A percentile compares a stretch with the other conserved stretches of the same genome.
These are phyloP conservation scores for Syncephalis fuscata DNA, from an alignment of 371 early-diverging fungal species.

Conservation along the genomic window DNA sequence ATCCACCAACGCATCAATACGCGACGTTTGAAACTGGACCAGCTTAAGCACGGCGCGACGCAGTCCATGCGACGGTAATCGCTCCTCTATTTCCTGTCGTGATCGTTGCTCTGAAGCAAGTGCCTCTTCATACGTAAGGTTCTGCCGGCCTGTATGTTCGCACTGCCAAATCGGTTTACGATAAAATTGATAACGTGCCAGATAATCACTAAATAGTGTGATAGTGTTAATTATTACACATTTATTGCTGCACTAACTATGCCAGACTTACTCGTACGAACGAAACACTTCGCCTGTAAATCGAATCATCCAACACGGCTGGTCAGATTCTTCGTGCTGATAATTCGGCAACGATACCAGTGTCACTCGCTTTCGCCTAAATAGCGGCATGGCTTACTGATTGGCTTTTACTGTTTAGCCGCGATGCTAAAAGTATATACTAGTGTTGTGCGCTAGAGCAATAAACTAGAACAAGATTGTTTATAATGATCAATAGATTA, in stretches of 20 bases:
- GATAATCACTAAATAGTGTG: conserved; percentile 4
- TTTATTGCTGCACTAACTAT: background rate
- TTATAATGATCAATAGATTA: no score
- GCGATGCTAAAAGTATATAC: no score
- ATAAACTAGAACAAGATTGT: no score
- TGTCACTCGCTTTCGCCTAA: no score
- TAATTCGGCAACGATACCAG: background rate
- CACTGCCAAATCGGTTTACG: conserved; percentile 2
- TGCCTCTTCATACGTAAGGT: conserved; percentile 3
- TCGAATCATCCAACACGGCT: conserved; percentile 1
- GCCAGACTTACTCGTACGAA: background rate
- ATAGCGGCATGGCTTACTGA: no score
- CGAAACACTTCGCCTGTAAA: background rate
- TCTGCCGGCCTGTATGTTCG: background rate
- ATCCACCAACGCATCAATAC: conserved; percentile 2
- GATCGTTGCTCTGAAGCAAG: conserved; percentile 1
- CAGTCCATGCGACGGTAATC: conserved; percentile 1
- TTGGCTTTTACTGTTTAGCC: no score
- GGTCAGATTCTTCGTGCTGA: background rate
- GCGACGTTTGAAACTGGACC: conserved; percentile 2
- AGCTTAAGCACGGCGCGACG: background rate
- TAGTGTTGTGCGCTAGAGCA: no score
- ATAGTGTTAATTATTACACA: background rate
- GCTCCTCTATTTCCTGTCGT: background rate
- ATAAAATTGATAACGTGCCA: background rate